phyloP scores from a whole-genome alignment of 2,329 filamentous ascomycete species.

The Fusarium globosum region DNA sequence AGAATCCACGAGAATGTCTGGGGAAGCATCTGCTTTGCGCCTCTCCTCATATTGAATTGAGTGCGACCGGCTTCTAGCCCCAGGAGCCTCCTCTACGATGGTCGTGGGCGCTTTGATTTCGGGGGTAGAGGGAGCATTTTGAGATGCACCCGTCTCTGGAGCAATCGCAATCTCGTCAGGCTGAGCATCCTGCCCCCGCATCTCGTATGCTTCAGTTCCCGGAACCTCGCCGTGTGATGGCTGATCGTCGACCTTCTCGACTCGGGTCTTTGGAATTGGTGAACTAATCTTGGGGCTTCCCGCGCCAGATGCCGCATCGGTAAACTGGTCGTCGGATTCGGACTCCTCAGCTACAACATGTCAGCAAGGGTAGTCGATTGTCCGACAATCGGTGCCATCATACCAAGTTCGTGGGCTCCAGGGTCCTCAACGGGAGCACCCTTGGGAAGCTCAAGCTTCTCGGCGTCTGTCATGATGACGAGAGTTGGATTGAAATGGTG shows the following conservation, averaged over 20 bases:
- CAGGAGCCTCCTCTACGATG: conserved; percentile 64
- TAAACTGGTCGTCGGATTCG: conserved; percentile 77
- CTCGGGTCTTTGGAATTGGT: conserved; percentile 67
- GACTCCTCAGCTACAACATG: conserved; percentile 59
- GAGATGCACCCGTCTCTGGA: conserved; percentile 40
- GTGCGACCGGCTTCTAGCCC: conserved; percentile 53
- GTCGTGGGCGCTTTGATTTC: conserved; percentile 58
- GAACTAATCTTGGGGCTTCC: conserved; percentile 57
- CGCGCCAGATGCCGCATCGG: conserved; percentile 69
- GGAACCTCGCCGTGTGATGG: conserved; percentile 69
- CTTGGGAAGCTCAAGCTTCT: conserved; percentile 49
- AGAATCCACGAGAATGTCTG: conserved; percentile 62
- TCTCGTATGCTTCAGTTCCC: conserved; percentile 67
- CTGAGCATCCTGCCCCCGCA: conserved; percentile 66
- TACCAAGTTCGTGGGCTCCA: conserved; percentile 71
- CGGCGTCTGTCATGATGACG: conserved; percentile 45
- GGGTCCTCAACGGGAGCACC: conserved; percentile 59
- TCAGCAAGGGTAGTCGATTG: conserved; percentile 38
- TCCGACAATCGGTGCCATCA: conserved; percentile 7
- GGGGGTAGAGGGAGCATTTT: conserved; percentile 37
- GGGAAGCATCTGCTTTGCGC: conserved; percentile 63
- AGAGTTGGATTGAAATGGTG: conserved; percentile 8
- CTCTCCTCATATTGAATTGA: conserved; percentile 58
- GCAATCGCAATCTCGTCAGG: conserved; percentile 70
- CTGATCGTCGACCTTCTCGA: conserved; percentile 67